phyloP scores from a whole-genome alignment of 495 filamentous ascomycete species.

The Podospora pseudoanserina region DNA sequence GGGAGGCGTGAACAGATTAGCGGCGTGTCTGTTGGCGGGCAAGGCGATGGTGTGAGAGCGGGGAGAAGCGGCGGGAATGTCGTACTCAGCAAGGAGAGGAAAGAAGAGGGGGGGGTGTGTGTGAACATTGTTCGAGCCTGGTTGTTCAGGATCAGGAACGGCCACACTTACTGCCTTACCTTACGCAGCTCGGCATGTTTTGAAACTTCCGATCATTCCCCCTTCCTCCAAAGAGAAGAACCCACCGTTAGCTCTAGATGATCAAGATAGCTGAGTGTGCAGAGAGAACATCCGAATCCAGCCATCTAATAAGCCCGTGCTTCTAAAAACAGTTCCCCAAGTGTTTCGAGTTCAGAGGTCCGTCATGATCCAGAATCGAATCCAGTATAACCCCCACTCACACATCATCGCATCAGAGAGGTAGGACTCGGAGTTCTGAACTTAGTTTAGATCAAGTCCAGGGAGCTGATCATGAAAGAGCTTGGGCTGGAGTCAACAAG shows the following conservation, averaged over 20 bases:
- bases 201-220: constrained; percentile 19
- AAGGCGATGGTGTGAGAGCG: neutral
- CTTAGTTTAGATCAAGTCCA: neutral
- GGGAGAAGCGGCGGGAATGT: neutral
- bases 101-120: neutral
- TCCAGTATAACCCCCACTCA: neutral
- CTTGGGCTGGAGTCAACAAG: neutral
- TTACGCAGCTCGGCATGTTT: constrained; percentile 16
- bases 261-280: constrained; percentile 1
- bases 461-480: neutral
- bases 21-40: neutral
- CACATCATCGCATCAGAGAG: neutral
- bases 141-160: constrained; percentile 7
- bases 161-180: neutral
- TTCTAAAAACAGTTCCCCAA: constrained; percentile 8
- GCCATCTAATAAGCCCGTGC: constrained; percentile 5
- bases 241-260: constrained; percentile 9
- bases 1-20: constrained; percentile 1
- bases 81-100: neutral
- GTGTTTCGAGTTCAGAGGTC: neutral
- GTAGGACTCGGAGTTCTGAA: neutral
- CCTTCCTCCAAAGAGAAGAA: constrained; percentile 8
- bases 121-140: constrained; percentile 1
- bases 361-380: neutral
- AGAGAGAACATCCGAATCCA: neutral